Conservation (phyloP, 139 green algal genomes). For the Closterium sp. region DNA sequence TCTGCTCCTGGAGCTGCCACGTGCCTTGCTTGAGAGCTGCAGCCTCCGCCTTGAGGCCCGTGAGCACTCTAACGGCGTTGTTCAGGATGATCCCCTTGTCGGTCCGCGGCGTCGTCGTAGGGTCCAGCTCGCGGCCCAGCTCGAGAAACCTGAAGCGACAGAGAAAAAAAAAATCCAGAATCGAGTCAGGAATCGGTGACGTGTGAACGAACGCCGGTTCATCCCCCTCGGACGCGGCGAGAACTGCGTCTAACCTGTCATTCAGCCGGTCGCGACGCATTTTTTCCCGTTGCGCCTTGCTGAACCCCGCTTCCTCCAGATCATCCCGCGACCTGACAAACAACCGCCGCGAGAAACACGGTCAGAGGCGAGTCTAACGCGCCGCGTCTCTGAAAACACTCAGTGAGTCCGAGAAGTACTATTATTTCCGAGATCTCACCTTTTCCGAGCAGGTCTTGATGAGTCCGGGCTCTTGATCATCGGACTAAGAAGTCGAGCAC, state of each 20-base stretch:
- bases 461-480: neutral
- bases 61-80: neutral
- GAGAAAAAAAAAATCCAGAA: too few species aligned
- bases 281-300: neutral
- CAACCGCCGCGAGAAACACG: too few species aligned
- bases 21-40: neutral
- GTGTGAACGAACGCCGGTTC: too few species aligned
- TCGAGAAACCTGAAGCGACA: neutral
- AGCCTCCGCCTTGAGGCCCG: neutral
- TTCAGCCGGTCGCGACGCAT: neutral
- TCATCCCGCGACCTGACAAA: neutral
- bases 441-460: neutral
- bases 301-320: neutral
- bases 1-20: neutral
- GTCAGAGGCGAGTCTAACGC: too few species aligned
- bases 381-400: neutral
- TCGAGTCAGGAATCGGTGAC: too few species aligned
- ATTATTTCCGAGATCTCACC: neutral
- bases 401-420: too few species aligned
- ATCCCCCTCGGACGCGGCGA: too few species aligned
- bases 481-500: neutral
- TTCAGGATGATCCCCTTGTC: neutral
- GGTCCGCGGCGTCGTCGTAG: neutral
- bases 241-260: neutral
- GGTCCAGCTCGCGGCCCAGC: neutral